Evolutionary conservation across 2,329 filamentous ascomycete species (phyloP).

Genomic region (Shiraia sp.): DNA sequence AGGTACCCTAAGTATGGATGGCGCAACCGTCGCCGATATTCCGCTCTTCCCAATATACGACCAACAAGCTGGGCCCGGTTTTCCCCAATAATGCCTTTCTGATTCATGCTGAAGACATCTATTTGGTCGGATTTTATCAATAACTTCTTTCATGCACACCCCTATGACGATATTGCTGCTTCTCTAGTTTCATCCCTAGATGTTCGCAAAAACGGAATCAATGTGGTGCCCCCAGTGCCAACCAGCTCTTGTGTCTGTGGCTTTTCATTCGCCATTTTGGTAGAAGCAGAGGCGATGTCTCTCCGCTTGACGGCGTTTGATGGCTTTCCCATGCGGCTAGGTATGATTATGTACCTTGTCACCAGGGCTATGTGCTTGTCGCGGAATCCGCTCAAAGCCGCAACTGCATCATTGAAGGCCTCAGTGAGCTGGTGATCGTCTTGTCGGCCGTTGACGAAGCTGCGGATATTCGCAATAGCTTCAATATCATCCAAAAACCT

Average conservation of each 20-base stretch:
- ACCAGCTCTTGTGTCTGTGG: constrained; percentile 45
- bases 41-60: constrained; percentile 38
- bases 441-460: constrained; percentile 46
- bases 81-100: constrained; percentile 4
- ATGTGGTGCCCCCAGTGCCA: constrained; percentile 57
- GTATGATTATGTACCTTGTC: constrained; percentile 57
- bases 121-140: neutral
- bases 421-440: constrained; percentile 40
- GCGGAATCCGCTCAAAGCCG: constrained; percentile 52
- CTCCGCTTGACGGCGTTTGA: constrained; percentile 28
- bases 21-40: constrained; percentile 35
- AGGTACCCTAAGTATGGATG: constrained; percentile 32
- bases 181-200: constrained; percentile 56
- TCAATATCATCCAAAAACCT: constrained; percentile 55
- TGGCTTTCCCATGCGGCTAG: constrained; percentile 35
- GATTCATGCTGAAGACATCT: neutral
- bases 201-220: constrained; percentile 58
- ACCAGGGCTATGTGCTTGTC: constrained; percentile 59
- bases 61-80: constrained; percentile 21
- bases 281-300: constrained; percentile 53
- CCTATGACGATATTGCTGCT: constrained; percentile 31
- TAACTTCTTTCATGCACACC: neutral
- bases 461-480: constrained; percentile 51
- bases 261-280: constrained; percentile 38
- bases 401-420: constrained; percentile 53